Evolutionary conservation across 1,139 yeast species (phyloP).

Genomic region (Torulaspora pretoriensis): DNA sequence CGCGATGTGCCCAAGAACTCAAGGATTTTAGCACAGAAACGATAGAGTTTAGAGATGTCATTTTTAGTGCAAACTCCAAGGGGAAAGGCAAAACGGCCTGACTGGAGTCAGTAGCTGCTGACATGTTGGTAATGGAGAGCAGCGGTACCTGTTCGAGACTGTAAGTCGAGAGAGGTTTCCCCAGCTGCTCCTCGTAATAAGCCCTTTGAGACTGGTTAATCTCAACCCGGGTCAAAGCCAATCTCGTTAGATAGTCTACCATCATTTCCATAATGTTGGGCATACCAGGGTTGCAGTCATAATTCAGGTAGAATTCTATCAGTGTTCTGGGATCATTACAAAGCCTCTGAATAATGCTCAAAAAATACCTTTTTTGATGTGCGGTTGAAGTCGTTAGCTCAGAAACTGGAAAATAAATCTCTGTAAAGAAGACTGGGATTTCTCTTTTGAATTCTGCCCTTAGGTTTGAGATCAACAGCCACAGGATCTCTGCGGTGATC

Average conservation of each 20-base stretch:
- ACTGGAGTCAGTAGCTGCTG: constrained; percentile 59
- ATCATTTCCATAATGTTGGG: constrained; percentile 83
- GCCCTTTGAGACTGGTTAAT: constrained; percentile 65
- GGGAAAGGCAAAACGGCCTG: constrained; percentile 58
- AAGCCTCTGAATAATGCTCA: constrained; percentile 71
- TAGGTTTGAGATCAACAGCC: constrained; percentile 78
- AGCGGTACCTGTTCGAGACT: constrained; percentile 70
- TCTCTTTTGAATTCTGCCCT: constrained; percentile 87
- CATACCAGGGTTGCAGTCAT: constrained; percentile 84
- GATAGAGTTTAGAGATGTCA: constrained; percentile 73
- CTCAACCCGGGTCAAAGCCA: constrained; percentile 69
- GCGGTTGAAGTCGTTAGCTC: constrained; percentile 88
- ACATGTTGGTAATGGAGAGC: constrained; percentile 63
- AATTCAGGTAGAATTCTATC: constrained; percentile 88
- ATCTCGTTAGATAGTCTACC: constrained; percentile 69
- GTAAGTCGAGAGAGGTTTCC: constrained; percentile 65
- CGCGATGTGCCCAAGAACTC: constrained; percentile 84
- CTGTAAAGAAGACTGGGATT: constrained; percentile 88
- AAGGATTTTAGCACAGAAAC: constrained; percentile 81
- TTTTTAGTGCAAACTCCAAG: constrained; percentile 76
- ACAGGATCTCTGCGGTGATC: constrained; percentile 84
- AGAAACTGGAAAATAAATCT: constrained; percentile 88
- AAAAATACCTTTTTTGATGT: constrained; percentile 85
- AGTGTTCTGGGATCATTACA: constrained; percentile 87
- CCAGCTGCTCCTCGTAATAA: constrained; percentile 58